Percentiles rank a stretch among this genome's conserved stretches.
Conservation (phyloP, 2,329 filamentous ascomycete species). For the Paramyrothecium roridum region DNA sequence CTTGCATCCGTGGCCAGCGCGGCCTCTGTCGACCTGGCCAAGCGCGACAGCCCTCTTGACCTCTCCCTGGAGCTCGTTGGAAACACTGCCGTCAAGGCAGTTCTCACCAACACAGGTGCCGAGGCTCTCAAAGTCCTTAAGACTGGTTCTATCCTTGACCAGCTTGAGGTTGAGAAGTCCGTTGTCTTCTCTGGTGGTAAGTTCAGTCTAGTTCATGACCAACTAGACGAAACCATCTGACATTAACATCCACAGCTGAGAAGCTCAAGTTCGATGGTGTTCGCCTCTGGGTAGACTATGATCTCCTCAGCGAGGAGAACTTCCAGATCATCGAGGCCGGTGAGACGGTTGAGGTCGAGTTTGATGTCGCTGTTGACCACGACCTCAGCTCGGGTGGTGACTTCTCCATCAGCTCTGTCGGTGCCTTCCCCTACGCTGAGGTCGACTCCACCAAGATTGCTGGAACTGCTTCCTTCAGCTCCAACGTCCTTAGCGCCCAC, state of each 20-base stretch:
- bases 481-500: slow-evolving; percentile 52
- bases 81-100: slow-evolving; percentile 44
- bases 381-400: slow-evolving; percentile 41
- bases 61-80: slow-evolving; percentile 36
- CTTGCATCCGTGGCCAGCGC: slow-evolving; percentile 31
- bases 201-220: too few species aligned
- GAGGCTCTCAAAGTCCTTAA: slow-evolving; percentile 42
- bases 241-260: not conserved
- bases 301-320: slow-evolving; percentile 35
- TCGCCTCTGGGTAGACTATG: slow-evolving; percentile 38
- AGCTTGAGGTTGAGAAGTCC: slow-evolving; percentile 45
- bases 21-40: slow-evolving; percentile 6
- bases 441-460: slow-evolving; percentile 42
- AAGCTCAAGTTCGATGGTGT: slow-evolving; percentile 45
- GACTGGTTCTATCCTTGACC: slow-evolving; percentile 46
- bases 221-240: too few species aligned
- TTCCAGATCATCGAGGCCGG: slow-evolving; percentile 42
- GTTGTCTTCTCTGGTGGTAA: slow-evolving; percentile 38
- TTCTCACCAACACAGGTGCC: slow-evolving; percentile 43
- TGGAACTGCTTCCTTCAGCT: slow-evolving; percentile 47
- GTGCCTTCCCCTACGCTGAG: slow-evolving; percentile 48
- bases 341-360: slow-evolving; percentile 42
- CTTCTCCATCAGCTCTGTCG: slow-evolving; percentile 49
- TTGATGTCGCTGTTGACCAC: slow-evolving; percentile 49
- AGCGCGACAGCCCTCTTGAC: slow-evolving; percentile 24